A percentile compares a stretch with the other conserved stretches of the same genome.
Evolutionary conservation across 345 rosid genomes (phyloP).

Genomic region (Camelina laxa): DNA sequence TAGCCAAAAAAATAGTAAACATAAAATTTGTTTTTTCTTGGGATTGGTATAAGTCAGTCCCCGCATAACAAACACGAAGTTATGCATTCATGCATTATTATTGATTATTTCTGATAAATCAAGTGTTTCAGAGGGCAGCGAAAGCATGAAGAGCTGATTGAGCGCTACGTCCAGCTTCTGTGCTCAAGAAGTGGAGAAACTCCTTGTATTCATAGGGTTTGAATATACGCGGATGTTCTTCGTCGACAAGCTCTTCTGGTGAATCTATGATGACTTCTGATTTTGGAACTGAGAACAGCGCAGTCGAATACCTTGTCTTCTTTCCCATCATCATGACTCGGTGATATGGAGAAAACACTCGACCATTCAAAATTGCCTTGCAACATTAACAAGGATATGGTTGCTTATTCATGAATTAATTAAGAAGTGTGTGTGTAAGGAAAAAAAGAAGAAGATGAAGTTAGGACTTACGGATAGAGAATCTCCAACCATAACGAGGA

Average conservation of each 20-base stretch:
- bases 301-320: conserved; percentile 56
- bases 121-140: conserved; percentile 42
- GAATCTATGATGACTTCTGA: conserved; percentile 48
- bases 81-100: not conserved
- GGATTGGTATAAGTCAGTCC: not conserved
- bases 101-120: not conserved
- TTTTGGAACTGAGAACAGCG: conserved; percentile 60
- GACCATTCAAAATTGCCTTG: conserved; percentile 79
- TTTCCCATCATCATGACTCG: conserved; percentile 67
- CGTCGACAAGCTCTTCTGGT: conserved; percentile 58
- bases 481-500: conserved; percentile 56
- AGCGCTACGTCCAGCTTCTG: conserved; percentile 49
- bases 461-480: conserved; percentile 48
- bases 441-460: not conserved
- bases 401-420: not conserved
- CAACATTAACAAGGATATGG: not conserved
- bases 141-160: conserved; percentile 48
- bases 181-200: conserved; percentile 47
- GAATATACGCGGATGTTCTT: conserved; percentile 58
- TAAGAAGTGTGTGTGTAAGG: not conserved
- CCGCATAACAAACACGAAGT: not conserved
- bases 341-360: conserved; percentile 56
- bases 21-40: not conserved
- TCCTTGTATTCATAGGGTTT: conserved; percentile 55
- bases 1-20: not conserved